Evolutionary conservation across 2,329 filamentous ascomycete species (phyloP).

Genomic region (Cladophialophora psammophila): DNA sequence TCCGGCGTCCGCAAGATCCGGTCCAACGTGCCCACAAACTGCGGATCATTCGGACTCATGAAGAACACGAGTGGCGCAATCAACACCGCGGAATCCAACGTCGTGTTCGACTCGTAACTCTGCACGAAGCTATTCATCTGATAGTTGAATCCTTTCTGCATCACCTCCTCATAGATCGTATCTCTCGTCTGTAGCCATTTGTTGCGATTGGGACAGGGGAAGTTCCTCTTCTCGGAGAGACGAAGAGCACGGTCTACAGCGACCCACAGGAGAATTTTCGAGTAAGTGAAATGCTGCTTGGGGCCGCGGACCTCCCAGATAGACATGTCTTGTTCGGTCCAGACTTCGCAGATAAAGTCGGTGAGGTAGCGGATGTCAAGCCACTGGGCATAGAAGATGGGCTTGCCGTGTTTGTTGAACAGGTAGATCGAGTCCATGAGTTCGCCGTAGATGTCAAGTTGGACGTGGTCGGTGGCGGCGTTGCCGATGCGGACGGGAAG

Average conservation of each 20-base stretch:
- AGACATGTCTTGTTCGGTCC: slow-evolving; percentile 75
- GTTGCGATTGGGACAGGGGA: slow-evolving; percentile 73
- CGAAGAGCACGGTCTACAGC: slow-evolving; percentile 78
- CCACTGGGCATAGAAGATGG: slow-evolving; percentile 79
- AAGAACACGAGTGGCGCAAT: slow-evolving; percentile 83
- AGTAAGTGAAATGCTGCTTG: slow-evolving; percentile 80
- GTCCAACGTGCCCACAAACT: slow-evolving; percentile 76
- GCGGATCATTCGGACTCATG: slow-evolving; percentile 77
- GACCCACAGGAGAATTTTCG: slow-evolving; percentile 85
- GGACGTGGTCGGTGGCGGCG: slow-evolving; percentile 76
- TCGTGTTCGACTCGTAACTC: slow-evolving; percentile 74
- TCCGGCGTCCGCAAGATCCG: slow-evolving; percentile 75
- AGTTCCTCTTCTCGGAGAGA: slow-evolving; percentile 75
- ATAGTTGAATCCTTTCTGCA: slow-evolving; percentile 78
- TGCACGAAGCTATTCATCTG: slow-evolving; percentile 75
- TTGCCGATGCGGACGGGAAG: slow-evolving; percentile 78
- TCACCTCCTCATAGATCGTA: slow-evolving; percentile 74
- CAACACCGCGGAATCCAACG: slow-evolving; percentile 76
- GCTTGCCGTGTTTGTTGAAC: slow-evolving; percentile 81
- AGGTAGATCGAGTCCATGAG: slow-evolving; percentile 79
- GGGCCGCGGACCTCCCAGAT: slow-evolving; percentile 82
- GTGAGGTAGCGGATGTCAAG: slow-evolving; percentile 71
- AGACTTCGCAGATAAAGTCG: slow-evolving; percentile 74
- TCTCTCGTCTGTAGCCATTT: slow-evolving; percentile 74
- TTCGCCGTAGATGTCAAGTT: slow-evolving; percentile 82